These are phyloP conservation scores for Malassezia caprae DNA, from an alignment of 1,284 basidiomycete genomes.

Conservation along the genomic window DNA sequence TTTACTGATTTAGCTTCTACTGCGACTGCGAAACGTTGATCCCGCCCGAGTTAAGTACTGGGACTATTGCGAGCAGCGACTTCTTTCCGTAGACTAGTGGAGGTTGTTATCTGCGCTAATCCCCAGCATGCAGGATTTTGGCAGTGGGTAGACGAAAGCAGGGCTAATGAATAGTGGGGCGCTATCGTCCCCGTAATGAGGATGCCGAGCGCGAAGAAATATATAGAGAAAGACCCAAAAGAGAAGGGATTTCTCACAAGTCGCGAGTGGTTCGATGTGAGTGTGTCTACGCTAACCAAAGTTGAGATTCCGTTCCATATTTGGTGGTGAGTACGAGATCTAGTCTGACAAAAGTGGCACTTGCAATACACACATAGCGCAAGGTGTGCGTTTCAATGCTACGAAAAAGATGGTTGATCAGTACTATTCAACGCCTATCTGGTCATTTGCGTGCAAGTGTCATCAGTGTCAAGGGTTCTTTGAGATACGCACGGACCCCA, in stretches of 20 bases:
- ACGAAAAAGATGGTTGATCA: constrained; percentile 94
- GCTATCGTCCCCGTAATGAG: constrained; percentile 30
- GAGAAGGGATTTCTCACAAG: constrained; percentile 81
- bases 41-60: constrained; percentile 9
- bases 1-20: constrained; percentile 7
- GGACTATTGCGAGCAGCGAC: neutral
- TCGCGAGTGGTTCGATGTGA: constrained; percentile 57
- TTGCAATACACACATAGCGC: constrained; percentile 25
- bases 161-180: constrained; percentile 23
- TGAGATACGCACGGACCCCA: constrained; percentile 88
- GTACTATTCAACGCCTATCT: constrained; percentile 90
- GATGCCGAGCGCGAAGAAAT: constrained; percentile 22
- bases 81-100: constrained; percentile 4
- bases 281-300: neutral
- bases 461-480: constrained; percentile 87
- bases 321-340: constrained; percentile 62
- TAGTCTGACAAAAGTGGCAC: neutral
- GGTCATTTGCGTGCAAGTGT: constrained; percentile 89
- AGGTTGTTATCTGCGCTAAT: neutral
- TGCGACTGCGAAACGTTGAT: constrained; percentile 6
- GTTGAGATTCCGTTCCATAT: constrained; percentile 78
- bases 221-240: constrained; percentile 59
- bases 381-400: constrained; percentile 71
- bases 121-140: constrained; percentile 38
- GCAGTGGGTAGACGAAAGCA: constrained; percentile 13